Evolutionary conservation across 306 rosid species (phyloP).

Genomic region (Biancaea sappan): DNA sequence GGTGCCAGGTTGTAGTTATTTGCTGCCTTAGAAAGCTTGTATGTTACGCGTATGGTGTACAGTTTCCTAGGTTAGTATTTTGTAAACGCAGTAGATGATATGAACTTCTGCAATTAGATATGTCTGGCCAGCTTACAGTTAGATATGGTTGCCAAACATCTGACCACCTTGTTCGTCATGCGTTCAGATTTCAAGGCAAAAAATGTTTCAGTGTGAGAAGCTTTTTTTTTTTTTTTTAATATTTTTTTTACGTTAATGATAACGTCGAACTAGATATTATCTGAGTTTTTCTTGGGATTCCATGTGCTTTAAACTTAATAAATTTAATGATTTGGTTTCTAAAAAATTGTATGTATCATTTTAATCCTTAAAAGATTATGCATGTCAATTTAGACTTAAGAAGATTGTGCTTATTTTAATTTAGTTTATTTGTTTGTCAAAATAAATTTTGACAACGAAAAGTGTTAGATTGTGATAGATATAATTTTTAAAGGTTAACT

Average conservation of each 20-base stretch:
- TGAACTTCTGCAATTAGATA: slow-evolving; percentile 1
- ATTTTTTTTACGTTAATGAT: background rate
- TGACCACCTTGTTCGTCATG: background rate
- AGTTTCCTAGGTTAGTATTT: slow-evolving; percentile 34
- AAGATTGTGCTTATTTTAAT: too few species aligned
- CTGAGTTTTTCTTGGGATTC: slow-evolving; percentile 2
- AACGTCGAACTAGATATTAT: slow-evolving; percentile 16
- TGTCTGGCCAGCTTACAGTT: background rate
- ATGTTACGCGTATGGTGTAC: slow-evolving; percentile 31
- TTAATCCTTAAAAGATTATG: too few species aligned
- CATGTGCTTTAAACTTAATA: slow-evolving; percentile 15
- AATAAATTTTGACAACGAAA: too few species aligned
- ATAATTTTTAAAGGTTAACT: too few species aligned
- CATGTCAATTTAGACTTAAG: too few species aligned
- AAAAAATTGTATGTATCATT: too few species aligned
- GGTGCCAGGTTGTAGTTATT: slow-evolving; percentile 45
- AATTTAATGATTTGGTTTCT: too few species aligned
- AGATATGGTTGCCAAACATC: too few species aligned
- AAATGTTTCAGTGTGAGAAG: too few species aligned
- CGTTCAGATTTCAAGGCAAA: background rate
- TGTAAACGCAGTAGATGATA: slow-evolving; percentile 32
- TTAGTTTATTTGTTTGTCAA: too few species aligned
- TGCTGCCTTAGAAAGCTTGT: slow-evolving; percentile 31
- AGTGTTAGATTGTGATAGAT: too few species aligned
- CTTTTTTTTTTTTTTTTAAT: too few species aligned